Evolutionary conservation across 345 rosid genomes (phyloP).

Genomic region (Arabis hirsuta): DNA sequence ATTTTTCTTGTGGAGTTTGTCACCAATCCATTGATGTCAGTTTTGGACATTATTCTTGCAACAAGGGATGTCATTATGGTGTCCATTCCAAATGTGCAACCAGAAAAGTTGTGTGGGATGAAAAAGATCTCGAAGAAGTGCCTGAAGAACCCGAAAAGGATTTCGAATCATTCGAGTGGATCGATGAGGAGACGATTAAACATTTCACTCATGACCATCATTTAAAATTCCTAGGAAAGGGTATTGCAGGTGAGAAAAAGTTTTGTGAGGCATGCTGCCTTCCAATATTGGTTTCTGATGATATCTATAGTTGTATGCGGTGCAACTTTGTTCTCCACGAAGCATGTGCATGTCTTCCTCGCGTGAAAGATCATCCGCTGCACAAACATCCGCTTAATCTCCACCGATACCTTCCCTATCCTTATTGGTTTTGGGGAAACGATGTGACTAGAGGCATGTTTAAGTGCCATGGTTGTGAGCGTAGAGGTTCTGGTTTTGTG

Average conservation of each 20-base stretch:
- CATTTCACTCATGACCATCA: conserved; percentile 12
- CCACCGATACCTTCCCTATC: not conserved
- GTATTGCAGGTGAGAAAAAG: not conserved
- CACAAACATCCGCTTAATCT: conserved; percentile 14
- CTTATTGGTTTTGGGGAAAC: not conserved
- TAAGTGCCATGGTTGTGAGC: not conserved
- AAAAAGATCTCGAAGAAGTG: not conserved
- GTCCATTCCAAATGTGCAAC: conserved; percentile 13
- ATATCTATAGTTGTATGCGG: not conserved
- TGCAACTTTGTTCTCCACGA: not conserved
- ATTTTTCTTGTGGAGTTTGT: conserved; percentile 7
- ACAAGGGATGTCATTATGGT: not conserved
- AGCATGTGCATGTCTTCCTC: conserved; percentile 3
- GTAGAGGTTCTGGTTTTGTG: not conserved
- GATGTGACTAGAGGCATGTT: not conserved
- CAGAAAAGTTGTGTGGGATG: not conserved
- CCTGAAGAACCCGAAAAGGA: conserved; percentile 13
- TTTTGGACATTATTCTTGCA: not conserved
- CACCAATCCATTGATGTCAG: not conserved
- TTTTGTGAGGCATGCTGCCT: not conserved
- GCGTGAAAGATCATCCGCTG: not conserved
- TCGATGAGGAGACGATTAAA: not conserved
- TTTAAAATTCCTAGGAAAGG: not conserved
- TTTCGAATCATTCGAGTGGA: not conserved
- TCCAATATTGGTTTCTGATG: not conserved